Evolutionary conservation across 2,329 filamentous ascomycete species (phyloP).

Genomic region (Juglanconis juglandina): DNA sequence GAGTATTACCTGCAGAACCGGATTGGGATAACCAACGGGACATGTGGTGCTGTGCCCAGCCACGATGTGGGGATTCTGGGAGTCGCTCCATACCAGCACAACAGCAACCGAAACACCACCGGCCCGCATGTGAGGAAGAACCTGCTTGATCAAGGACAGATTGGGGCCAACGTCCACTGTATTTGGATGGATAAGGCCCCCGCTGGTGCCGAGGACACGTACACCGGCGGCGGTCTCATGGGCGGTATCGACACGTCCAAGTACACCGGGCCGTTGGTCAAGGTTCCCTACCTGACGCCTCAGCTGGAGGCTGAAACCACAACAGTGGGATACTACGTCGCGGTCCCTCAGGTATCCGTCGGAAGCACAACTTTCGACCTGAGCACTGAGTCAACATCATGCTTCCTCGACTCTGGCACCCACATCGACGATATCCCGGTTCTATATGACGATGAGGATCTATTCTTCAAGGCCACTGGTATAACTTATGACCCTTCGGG

Average conservation of each 20-base stretch:
- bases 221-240: constrained; percentile 29
- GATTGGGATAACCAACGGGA: constrained; percentile 20
- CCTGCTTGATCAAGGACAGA: constrained; percentile 26
- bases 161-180: constrained; percentile 27
- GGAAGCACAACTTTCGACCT: constrained; percentile 19
- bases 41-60: constrained; percentile 2
- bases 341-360: constrained; percentile 23
- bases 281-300: constrained; percentile 21
- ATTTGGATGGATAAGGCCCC: constrained; percentile 33
- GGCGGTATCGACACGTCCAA: constrained; percentile 33
- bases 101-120: constrained; percentile 14
- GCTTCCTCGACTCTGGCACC: constrained; percentile 32
- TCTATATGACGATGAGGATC: not conserved
- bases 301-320: not conserved
- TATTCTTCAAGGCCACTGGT: constrained; percentile 23
- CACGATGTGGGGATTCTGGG: constrained; percentile 32
- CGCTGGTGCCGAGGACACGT: constrained; percentile 21
- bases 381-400: constrained; percentile 15
- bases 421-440: constrained; percentile 25
- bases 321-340: constrained; percentile 22
- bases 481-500: constrained; percentile 17
- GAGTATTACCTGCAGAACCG: constrained; percentile 23
- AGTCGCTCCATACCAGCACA: constrained; percentile 23
- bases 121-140: constrained; percentile 31
- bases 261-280: constrained; percentile 29